Percentiles rank a stretch among this genome's conserved stretches.
These are phyloP conservation scores for Pyrenophora tritici-repentis DNA, from an alignment of 2,329 filamentous ascomycete species.

Conservation along the genomic window DNA sequence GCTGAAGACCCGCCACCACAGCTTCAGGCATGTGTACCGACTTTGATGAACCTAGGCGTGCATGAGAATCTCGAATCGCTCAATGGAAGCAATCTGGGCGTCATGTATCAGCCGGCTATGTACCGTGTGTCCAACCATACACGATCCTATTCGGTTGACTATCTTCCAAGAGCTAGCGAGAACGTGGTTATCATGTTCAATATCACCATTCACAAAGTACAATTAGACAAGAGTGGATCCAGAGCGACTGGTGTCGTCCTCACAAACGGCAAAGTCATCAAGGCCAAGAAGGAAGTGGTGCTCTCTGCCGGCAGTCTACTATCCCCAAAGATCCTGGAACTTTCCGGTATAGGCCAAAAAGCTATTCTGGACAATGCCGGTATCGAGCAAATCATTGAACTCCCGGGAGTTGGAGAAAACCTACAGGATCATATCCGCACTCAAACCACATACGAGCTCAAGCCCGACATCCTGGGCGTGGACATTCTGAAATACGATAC, in stretches of 20 bases:
- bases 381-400: constrained; percentile 18
- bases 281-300: constrained; percentile 35
- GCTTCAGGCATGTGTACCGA: constrained; percentile 51
- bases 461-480: constrained; percentile 20
- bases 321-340: constrained; percentile 25
- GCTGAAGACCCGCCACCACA: constrained; percentile 52
- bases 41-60: constrained; percentile 53
- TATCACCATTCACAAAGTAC: constrained; percentile 46
- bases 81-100: constrained; percentile 56
- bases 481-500: constrained; percentile 28
- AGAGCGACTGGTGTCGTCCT: constrained; percentile 36
- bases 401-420: constrained; percentile 31
- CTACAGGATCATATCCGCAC: constrained; percentile 30
- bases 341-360: constrained; percentile 28
- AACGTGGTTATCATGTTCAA: constrained; percentile 51
- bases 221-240: constrained; percentile 26
- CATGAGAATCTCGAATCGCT: constrained; percentile 51
- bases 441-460: constrained; percentile 24
- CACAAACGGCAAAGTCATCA: constrained; percentile 27
- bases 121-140: constrained; percentile 54
- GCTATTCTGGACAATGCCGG: constrained; percentile 13
- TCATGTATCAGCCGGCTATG: constrained; percentile 55
- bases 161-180: constrained; percentile 45
- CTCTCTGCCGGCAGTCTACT: constrained; percentile 26
- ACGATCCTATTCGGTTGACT: constrained; percentile 55